Evolutionary conservation across 2,329 filamentous ascomycete genomes (phyloP).

Genomic region (Beauveria asiatica): DNA sequence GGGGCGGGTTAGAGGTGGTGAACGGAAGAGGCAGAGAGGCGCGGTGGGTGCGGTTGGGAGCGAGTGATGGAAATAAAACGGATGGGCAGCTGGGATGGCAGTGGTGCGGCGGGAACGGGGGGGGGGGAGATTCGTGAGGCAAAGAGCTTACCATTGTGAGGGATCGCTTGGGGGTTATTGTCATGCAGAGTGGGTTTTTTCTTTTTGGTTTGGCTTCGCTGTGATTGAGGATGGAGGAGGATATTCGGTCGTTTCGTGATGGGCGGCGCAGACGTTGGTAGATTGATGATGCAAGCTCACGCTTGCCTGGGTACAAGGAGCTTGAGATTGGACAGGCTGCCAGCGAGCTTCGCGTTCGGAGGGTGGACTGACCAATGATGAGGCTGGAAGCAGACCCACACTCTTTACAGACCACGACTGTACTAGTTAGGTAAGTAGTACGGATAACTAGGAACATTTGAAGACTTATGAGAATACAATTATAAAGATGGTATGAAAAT

Average conservation of each 20-base stretch:
- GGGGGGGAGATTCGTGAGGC: not conserved
- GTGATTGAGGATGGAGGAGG: not conserved
- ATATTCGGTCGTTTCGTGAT: not conserved
- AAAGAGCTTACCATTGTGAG: slow-evolving; percentile 4
- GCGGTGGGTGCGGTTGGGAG: not conserved
- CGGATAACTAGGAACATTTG: no score
- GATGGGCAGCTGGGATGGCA: not conserved
- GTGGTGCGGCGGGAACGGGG: not conserved
- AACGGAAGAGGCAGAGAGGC: not conserved
- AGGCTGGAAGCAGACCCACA: not conserved
- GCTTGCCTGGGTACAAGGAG: slow-evolving; percentile 9
- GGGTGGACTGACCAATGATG: not conserved
- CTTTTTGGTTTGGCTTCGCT: not conserved
- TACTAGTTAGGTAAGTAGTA: no score
- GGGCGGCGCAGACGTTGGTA: not conserved
- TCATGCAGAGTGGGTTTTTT: not conserved
- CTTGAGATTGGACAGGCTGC: slow-evolving; percentile 7
- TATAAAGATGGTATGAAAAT: no score
- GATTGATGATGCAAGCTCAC: slow-evolving; percentile 14
- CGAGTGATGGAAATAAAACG: not conserved
- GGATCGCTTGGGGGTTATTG: not conserved
- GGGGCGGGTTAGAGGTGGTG: slow-evolving; percentile 6
- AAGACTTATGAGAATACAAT: no score
- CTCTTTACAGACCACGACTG: not conserved
- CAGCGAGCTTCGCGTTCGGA: slow-evolving; percentile 10